Evolutionary conservation across 1,139 yeast species (phyloP).

Genomic region (Kodamaea sp.): DNA sequence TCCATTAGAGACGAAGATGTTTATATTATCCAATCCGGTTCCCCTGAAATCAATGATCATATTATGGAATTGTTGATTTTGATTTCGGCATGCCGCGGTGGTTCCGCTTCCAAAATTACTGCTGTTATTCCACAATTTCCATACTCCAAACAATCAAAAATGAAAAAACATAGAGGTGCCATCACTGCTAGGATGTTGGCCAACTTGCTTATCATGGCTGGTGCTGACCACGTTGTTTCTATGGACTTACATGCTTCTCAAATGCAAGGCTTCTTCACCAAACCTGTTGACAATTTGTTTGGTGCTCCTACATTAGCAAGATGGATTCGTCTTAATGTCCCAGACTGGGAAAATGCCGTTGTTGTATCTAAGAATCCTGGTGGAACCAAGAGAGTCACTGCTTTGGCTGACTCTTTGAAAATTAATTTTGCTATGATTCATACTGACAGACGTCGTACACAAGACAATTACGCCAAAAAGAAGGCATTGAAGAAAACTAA

Average conservation of each 20-base stretch:
- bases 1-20: conserved; percentile 96
- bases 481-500: conserved; percentile 34
- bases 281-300: conserved; percentile 93
- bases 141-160: conserved; percentile 93
- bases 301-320: conserved; percentile 96
- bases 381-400: conserved; percentile 96
- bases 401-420: conserved; percentile 91
- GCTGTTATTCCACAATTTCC: conserved; percentile 98
- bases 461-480: conserved; percentile 56
- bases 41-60: conserved; percentile 85
- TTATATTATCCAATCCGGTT: conserved; percentile 91
- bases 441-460: conserved; percentile 90
- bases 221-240: conserved; percentile 97
- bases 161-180: conserved; percentile 98
- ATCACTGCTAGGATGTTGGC: conserved; percentile 99
- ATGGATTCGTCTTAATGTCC: conserved; percentile 91
- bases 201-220: conserved; percentile 92
- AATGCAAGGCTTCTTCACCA: conserved; percentile 98
- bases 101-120: conserved; percentile 93
- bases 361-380: conserved; percentile 98
- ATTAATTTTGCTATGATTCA: conserved; percentile 98
- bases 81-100: conserved; percentile 95
- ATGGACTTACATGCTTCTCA: conserved; percentile 98
- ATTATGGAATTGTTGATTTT: conserved; percentile 93
- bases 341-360: conserved; percentile 77